These are phyloP conservation scores for Atkinsonella texensis DNA, from an alignment of 2,329 filamentous ascomycete species.

Conservation along the genomic window DNA sequence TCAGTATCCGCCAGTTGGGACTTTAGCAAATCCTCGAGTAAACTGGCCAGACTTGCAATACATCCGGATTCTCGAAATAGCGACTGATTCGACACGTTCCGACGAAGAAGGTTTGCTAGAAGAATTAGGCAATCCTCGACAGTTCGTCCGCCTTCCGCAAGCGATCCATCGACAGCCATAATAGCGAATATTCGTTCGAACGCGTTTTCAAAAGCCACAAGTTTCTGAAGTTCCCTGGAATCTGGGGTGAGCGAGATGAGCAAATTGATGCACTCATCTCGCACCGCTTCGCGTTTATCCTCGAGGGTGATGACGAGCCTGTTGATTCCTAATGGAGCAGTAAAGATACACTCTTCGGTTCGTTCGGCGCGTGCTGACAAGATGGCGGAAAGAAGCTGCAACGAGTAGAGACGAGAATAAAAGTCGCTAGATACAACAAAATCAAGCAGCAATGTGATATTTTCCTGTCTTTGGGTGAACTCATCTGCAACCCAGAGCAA, in stretches of 20 bases:
- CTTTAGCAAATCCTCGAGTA: conserved; percentile 51
- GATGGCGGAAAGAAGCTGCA: conserved; percentile 82
- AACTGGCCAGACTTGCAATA: conserved; percentile 55
- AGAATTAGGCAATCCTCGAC: conserved; percentile 91
- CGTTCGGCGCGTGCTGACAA: conserved; percentile 75
- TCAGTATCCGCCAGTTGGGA: conserved; percentile 41
- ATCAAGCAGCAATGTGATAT: conserved; percentile 80
- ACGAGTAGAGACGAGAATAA: conserved; percentile 79
- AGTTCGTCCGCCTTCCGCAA: conserved; percentile 71
- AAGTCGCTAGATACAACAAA: conserved; percentile 82
- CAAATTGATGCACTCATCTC: conserved; percentile 78
- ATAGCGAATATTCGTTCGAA: conserved; percentile 80
- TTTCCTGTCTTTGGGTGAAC: conserved; percentile 95
- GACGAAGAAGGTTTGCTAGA: conserved; percentile 73
- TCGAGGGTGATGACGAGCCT: conserved; percentile 75
- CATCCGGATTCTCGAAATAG: conserved; percentile 86
- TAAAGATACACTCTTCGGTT: conserved; percentile 88
- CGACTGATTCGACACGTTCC: conserved; percentile 86
- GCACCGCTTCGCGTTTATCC: conserved; percentile 73
- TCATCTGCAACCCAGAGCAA: conserved; percentile 93
- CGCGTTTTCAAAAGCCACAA: conserved; percentile 90
- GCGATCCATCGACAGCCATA: conserved; percentile 67
- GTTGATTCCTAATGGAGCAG: conserved; percentile 77
- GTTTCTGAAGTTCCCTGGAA: conserved; percentile 81
- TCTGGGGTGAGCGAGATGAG: conserved; percentile 79